phyloP scores from a whole-genome alignment of 1,139 yeast species.

The Saccharomyces hybrid region DNA sequence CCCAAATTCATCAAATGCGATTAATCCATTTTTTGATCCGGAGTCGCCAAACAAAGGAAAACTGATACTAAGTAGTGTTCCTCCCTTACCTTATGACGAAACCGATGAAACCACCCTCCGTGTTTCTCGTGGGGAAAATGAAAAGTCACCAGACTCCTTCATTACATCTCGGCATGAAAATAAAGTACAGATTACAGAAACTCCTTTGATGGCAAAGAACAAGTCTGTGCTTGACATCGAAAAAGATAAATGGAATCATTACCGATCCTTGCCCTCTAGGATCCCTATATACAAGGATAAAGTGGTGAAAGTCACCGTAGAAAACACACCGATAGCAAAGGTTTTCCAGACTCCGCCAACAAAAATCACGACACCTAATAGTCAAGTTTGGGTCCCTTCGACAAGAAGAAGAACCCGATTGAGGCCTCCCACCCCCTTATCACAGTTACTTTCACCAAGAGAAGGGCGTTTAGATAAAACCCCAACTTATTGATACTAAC shows the following conservation, averaged over 20 bases:
- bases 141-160: background rate
- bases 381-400: slow-evolving; percentile 12
- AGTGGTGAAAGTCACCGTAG: background rate
- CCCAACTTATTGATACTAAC: background rate
- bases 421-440: slow-evolving; percentile 21
- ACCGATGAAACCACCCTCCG: background rate
- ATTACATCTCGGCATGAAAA: background rate
- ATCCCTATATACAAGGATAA: slow-evolving; percentile 1
- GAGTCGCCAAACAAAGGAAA: background rate
- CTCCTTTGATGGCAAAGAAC: background rate
- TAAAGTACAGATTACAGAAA: background rate
- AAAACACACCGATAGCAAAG: background rate
- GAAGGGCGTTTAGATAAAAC: background rate
- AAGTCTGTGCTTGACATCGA: slow-evolving; percentile 4
- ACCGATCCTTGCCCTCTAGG: slow-evolving; percentile 3
- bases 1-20: slow-evolving; percentile 29
- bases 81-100: slow-evolving; percentile 1
- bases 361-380: background rate
- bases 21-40: slow-evolving; percentile 20
- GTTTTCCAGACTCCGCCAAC: slow-evolving; percentile 2
- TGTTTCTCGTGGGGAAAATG: background rate
- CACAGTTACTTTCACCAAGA: slow-evolving; percentile 10
- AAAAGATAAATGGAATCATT: slow-evolving; percentile 3
- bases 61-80: slow-evolving; percentile 2
- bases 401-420: slow-evolving; percentile 8